phyloP scores from a whole-genome alignment of 495 filamentous ascomycete species.

The Podospora didyma region DNA sequence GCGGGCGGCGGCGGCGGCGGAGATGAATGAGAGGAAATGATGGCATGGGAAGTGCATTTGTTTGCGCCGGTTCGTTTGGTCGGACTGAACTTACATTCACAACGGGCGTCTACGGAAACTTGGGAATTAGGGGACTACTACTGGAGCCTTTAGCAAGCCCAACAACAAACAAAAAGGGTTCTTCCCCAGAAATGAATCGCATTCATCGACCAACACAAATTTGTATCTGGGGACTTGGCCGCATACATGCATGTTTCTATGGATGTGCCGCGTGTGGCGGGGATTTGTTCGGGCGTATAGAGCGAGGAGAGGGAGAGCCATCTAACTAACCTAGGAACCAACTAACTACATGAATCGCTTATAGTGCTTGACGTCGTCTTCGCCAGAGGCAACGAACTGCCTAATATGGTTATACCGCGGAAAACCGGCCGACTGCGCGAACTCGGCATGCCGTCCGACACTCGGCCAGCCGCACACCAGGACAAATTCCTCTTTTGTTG shows the following conservation, averaged over 20 bases:
- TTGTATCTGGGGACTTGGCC: background rate
- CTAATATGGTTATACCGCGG: conserved; percentile 34
- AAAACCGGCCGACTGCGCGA: conserved; percentile 20
- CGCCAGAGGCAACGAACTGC: conserved; percentile 21
- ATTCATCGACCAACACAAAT: conserved; percentile 18
- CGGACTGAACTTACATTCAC: background rate
- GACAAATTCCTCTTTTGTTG: background rate
- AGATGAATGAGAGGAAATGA: background rate
- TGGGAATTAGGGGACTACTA: conserved; percentile 3
- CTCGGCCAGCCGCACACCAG: conserved; percentile 49
- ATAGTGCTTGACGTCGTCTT: conserved; percentile 45
- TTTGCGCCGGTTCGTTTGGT: conserved; percentile 5
- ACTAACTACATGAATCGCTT: conserved; percentile 23
- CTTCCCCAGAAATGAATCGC: conserved; percentile 17
- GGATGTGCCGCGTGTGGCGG: background rate
- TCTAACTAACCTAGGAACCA: too few species aligned
- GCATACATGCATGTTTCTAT: background rate
- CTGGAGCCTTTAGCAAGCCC: background rate
- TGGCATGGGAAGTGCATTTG: conserved; percentile 10
- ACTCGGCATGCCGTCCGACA: conserved; percentile 42
- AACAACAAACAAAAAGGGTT: background rate
- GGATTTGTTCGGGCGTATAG: too few species aligned
- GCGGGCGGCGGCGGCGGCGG: too few species aligned
- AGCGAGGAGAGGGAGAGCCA: too few species aligned
- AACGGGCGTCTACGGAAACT: conserved; percentile 13